phyloP scores from a whole-genome alignment of 345 rosid genomes.

The Zanthoxylum bungeanum region DNA sequence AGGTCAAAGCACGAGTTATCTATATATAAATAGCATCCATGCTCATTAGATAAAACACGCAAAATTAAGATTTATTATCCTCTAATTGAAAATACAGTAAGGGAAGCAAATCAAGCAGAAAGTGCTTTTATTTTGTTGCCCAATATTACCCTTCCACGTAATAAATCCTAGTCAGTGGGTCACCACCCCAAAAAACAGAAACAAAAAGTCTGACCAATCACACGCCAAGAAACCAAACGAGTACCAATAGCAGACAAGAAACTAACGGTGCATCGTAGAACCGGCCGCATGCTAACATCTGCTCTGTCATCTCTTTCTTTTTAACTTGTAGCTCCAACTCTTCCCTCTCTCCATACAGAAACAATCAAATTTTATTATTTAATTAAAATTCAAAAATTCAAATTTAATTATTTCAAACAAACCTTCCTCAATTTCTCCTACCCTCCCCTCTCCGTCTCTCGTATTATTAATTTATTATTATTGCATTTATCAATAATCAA shows the following conservation, averaged over 20 bases:
- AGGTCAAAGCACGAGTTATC: too few species aligned
- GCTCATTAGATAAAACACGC: too few species aligned
- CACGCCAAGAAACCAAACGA: neutral
- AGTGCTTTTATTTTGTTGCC: too few species aligned
- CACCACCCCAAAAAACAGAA: neutral
- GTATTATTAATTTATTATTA: slow-evolving; percentile 24
- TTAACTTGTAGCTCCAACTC: slow-evolving; percentile 9
- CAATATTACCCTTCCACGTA: too few species aligned
- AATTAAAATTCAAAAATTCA: neutral
- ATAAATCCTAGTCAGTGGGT: too few species aligned
- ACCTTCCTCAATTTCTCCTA: neutral
- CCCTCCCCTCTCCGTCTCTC: slow-evolving; percentile 11
- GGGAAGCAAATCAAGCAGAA: too few species aligned
- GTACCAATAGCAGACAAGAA: neutral
- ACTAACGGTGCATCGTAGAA: neutral
- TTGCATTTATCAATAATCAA: too few species aligned
- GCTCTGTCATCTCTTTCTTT: neutral
- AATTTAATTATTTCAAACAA: neutral
- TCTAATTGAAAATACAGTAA: too few species aligned
- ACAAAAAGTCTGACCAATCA: neutral
- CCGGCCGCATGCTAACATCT: neutral
- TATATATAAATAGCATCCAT: too few species aligned
- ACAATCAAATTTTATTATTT: slow-evolving; percentile 15
- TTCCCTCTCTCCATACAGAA: neutral
- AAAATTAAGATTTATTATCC: too few species aligned